Evolutionary conservation across 2,329 filamentous ascomycete genomes (phyloP), one percentile per base, ranked within the genome.

Genomic region (Xylariaceae sp.): DNA sequence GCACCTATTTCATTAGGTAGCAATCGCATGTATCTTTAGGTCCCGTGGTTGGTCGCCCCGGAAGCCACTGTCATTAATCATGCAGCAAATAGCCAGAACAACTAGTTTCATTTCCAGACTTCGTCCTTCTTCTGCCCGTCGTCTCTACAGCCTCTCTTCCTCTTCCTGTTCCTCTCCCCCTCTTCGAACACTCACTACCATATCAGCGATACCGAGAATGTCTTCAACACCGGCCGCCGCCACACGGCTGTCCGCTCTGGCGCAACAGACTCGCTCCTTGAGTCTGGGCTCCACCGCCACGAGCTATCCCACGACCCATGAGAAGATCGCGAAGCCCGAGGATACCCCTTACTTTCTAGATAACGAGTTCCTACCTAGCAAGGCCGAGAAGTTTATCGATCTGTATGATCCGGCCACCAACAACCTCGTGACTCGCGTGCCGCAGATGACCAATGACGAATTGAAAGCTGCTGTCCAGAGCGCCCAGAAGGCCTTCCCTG

Each of bases 381-480:
- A 79, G 65, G 77, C 88, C 31, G 79, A 83, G 57, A 76, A 86
- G 73, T 90, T 85, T 78, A 90, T 92, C 70, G 87, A 91, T 66
- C 76, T 94, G 61, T 77, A 88, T 72, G 89, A 94, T 72, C 89
- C 89, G 26, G 88, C 89, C 47, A 92, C 89, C 65, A 92, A 91
- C 76, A 88, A 91, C 73, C 80, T 92, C 62, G 85, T 94, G 59
- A 92, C 89, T 11, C 83, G 88, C 49, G 88, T 92, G 31, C 89
- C 89, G 19, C 87, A 92, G 74, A 88, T 85, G 73, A 92, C 88
- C 11, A 82, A 88, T 68, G 84, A 75, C 54, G 89, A 94, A 76
- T 81, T 94, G 65, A 80, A 80, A 71, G 85, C 86, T 11, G 86
- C 85, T 5, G 87, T 91, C 2, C 86, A 83, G 62, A 89, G 86